Evolutionary conservation across 257 asterid genomes (phyloP), one percentile per base, ranked within the genome.

Genomic region (Forsythia suspensa): DNA sequence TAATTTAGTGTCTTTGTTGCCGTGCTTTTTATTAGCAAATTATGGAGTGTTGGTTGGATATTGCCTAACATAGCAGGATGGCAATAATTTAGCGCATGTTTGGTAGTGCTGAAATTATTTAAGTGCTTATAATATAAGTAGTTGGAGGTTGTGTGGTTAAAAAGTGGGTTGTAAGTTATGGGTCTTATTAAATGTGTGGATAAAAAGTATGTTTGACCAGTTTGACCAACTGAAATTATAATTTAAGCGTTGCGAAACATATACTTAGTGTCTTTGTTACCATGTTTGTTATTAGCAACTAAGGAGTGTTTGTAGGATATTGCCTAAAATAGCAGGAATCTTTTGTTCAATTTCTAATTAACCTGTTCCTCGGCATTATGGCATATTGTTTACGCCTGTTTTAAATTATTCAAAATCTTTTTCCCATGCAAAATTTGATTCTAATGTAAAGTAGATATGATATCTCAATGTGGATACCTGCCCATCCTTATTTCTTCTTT

Each of bases 41-140:
- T 61, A 79, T 68, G 61, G 34, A 72, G 48, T 38, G 70, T 70
- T 80, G 72, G 74, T 46, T 12, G 66, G 80, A 73, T 70, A 39
- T 6, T 44, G 68, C 34, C 57, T 38, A 4, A 15, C 37, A 20
- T 48, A 18, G 65, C 18, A 55, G 21, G 4, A 55, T 29, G 34
- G 34, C 34, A 29, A 29, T 29, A 29, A 29, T 29, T 29, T 29
- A n/a, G n/a, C n/a, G n/a, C n/a, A n/a, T n/a, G n/a, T n/a, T n/a
- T n/a, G n/a, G n/a, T n/a, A n/a, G n/a, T n/a, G n/a, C n/a, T n/a
- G n/a, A n/a, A n/a, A n/a, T n/a, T n/a, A n/a, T n/a, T n/a, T n/a
- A n/a, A n/a, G n/a, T n/a, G n/a, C n/a, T n/a, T n/a, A n/a, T n/a
- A n/a, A n/a, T n/a, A n/a, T n/a, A n/a, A n/a, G n/a, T n/a, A n/a